Evolutionary conservation across 257 asterid species (phyloP), one percentile per base, ranked within the genome.

Genomic region (Orobanche coerulescens): DNA sequence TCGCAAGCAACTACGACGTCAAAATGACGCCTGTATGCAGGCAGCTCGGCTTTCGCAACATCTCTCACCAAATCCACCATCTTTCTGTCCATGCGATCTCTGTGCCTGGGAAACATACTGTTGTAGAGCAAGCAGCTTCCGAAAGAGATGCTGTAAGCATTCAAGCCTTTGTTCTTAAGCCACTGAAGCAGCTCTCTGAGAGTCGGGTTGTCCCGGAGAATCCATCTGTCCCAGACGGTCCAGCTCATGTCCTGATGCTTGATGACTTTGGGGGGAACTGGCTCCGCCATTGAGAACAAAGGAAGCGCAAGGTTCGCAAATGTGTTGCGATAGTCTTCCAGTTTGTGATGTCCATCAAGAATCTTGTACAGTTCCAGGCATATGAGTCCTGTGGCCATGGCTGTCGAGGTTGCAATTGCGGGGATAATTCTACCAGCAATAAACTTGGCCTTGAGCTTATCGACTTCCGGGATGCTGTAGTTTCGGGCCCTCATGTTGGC

Each of bases 221-320:
- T 66, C 82, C 82, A 77, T 25, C 82, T 36, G 68, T 77, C 82
- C 82, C 82, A 77, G 10, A 77, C 74, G 12, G 79, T 73, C 82
- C 82, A 77, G 61, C 70, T 73, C 77, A 73, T 63, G 67, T 77
- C 79, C 43, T 61, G 79, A 46, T 77, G 79, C 55, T 70, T 73
- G 14, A 73, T 26, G 56, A 76, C 73, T 49, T 79, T 79, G 33
- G 82, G 75, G 0, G 82, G 82, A 2, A 79, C 85, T 0, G 85
- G 85, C 68, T 79, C 85, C 4, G 85, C 82, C 62, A 79, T 79
- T 20, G 79, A 77, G 66, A 77, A 77, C 15, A 77, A 33, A 22
- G 85, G 85, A 5, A 79, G 79, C 0, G 85, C 85, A 14, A 76
- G 79, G 73, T 76, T 79, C 0, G 82, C 85, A 49, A 79, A 79